Base-by-base conservation (phyloP, 139 green algal species). In the Eudorina sp. region DNA sequence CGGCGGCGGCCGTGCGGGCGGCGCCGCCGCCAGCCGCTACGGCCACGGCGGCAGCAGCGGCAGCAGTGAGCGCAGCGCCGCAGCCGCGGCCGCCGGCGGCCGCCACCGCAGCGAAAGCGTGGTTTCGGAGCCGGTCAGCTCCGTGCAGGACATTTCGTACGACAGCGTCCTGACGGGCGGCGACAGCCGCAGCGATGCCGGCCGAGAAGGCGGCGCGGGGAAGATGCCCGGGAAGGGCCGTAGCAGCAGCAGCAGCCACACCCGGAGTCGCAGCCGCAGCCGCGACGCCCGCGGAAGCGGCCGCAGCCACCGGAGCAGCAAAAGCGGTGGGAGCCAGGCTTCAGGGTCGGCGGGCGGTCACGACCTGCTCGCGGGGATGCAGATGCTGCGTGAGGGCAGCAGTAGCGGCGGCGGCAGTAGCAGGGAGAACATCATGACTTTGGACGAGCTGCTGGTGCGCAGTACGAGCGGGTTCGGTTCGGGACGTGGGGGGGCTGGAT, bases 391-490 rank as follows among this genome's bases (percentile, higher is more conserved):
- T 3, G 40, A 60, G 27, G 53, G 78, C 40, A 62, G 40, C 38
- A 60, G 58, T 11, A 75, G 78, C 78, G 74, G 78, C 31, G 27
- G 48, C 34, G n/a, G 31, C 74, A 68, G 55, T 29, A 29, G 48
- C 43, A 14, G 38, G 0, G 78, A 85, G 21, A 70, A 72, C 43
- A 46, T 87, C 19, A 48, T 87, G n/a, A 77, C 62, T 25, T 3
- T 87, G 45, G 81, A 87, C 43, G 7, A 87, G n/a, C 62, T 87
- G 62, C 11, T 72, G 62, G 62, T 72, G 62, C 11, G 62, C n/a
- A n/a, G n/a, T n/a, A n/a, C n/a, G n/a, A n/a, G n/a, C n/a, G n/a
- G n/a, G n/a, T n/a, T n/a, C n/a, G n/a, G n/a, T n/a, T n/a, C n/a
- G n/a, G 36, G 69, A 9, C 5, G 7, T 4, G 36, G 8, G 19